Base-by-base conservation (phyloP, 176 grass and related monocot species). In the Oryza meridionalis region DNA sequence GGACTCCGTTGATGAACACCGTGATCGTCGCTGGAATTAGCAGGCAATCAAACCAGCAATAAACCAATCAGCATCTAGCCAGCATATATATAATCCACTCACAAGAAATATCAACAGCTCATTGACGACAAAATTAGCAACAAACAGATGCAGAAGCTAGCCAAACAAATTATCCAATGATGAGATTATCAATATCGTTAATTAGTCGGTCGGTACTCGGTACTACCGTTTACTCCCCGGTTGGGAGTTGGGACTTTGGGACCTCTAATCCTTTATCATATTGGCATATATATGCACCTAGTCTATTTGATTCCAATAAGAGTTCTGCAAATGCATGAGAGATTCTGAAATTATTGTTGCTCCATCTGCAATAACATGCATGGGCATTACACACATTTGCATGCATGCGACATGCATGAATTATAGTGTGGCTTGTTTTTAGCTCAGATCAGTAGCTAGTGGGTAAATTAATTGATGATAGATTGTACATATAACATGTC, bases 1-100 rank as follows among this genome's bases (percentile, higher is more conserved):
- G 53, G 31, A 93, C 82, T 71, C 96, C 96, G 62, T 98, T 98
- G 69, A 98, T 95, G 91, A 95, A 95, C 87, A 98, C 96, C 78
- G 91, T 98, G 88, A 98, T 94, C 46, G 84, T 94, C 85, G 88
- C 95, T 97, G 81, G 80, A 87, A 87, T 90, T 90, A 68, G 59
- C 75, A 91, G 38, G 4, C 79, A 85, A 81, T 69, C 47, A 85
- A 85, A 40, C 67, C 77, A 71, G 45, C 73, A 66, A n/a, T n/a
- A n/a, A n/a, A 72, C 81, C 82, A 85, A 21, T 88, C 72, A 76
- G 32, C 65, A 78, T 44, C 24, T 33, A 84, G 59, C 51, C 67
- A 67, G 73, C n/a, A 50, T 37, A 64, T 45, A 77, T 77, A 73
- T 43, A 82, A 62, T 21, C 59, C 58, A 73, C 44, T 67, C 26